Conservation (phyloP, 2,329 filamentous ascomycete species). For the Fusarium solani-melongenae region DNA sequence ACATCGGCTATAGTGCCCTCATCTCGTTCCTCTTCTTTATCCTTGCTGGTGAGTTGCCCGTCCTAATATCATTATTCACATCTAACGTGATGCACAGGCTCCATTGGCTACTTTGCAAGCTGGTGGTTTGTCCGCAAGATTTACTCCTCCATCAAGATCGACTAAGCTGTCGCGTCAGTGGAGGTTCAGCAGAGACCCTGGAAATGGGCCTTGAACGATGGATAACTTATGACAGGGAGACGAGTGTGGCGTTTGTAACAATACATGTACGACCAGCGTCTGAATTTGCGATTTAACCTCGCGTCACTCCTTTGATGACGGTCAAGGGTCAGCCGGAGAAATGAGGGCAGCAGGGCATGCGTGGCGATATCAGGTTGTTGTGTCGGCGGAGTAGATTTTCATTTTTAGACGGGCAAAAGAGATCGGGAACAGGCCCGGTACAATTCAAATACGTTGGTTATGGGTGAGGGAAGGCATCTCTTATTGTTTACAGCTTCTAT, state of each 20-base stretch:
- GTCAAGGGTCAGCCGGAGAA: slow-evolving; percentile 3
- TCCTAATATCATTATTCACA: not conserved
- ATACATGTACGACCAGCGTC: slow-evolving; percentile 47
- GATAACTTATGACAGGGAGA: slow-evolving; percentile 35
- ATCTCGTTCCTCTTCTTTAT: slow-evolving; percentile 94
- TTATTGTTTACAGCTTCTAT: slow-evolving; percentile 26
- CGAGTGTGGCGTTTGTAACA: slow-evolving; percentile 43
- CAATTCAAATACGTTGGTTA: slow-evolving; percentile 27
- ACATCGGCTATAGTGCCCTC: slow-evolving; percentile 90
- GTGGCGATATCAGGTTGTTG: slow-evolving; percentile 20
- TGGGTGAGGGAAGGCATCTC: slow-evolving; percentile 20
- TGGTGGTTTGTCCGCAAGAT: slow-evolving; percentile 96
- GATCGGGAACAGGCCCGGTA: slow-evolving; percentile 12
- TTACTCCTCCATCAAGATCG: slow-evolving; percentile 98
- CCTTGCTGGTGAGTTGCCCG: slow-evolving; percentile 79
- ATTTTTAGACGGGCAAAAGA: slow-evolving; percentile 33
- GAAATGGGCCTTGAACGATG: slow-evolving; percentile 18
- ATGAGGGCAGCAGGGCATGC: slow-evolving; percentile 2
- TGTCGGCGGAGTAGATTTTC: slow-evolving; percentile 29
- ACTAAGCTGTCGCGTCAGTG: slow-evolving; percentile 61
- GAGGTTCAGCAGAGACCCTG: slow-evolving; percentile 1
- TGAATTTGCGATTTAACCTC: slow-evolving; percentile 29
- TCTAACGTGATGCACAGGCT: slow-evolving; percentile 66
- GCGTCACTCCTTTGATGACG: not conserved
- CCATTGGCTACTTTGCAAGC: slow-evolving; percentile 94